Evolutionary conservation across 768 basidiomycete species (phyloP).

Genomic region (Dendrothele bispora): DNA sequence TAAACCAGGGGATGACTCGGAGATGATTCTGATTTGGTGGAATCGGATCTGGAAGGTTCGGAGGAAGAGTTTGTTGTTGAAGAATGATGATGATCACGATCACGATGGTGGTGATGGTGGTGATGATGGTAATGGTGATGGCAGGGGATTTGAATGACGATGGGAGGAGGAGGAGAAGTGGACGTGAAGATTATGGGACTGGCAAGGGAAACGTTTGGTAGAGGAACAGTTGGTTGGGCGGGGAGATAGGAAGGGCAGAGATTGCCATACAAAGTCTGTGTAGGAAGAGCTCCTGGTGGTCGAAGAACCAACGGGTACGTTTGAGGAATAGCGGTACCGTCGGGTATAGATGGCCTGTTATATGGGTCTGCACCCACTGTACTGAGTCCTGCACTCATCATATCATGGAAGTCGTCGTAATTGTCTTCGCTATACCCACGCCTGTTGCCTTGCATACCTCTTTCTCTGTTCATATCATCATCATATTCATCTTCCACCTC

Average conservation of each 20-base stretch:
- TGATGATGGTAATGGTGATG: not conserved
- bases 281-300: no score
- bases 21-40: no score
- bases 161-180: not conserved
- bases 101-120: not conserved
- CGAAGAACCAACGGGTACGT: no score
- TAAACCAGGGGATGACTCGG: no score
- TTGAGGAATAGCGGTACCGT: no score
- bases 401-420: conserved; percentile 2
- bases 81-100: not conserved
- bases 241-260: not conserved
- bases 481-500: no score
- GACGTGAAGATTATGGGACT: not conserved
- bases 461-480: not conserved
- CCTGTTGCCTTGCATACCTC: not conserved
- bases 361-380: not conserved
- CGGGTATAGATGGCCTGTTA: no score
- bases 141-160: not conserved
- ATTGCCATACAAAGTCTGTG: not conserved
- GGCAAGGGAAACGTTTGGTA: not conserved
- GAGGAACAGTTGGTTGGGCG: not conserved
- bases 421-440: not conserved
- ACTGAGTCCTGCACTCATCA: not conserved
- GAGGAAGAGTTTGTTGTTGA: no score
- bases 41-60: not conserved